Evolutionary conservation across 2,329 filamentous ascomycete species (phyloP).

Genomic region (Aspergillus fischeri): DNA sequence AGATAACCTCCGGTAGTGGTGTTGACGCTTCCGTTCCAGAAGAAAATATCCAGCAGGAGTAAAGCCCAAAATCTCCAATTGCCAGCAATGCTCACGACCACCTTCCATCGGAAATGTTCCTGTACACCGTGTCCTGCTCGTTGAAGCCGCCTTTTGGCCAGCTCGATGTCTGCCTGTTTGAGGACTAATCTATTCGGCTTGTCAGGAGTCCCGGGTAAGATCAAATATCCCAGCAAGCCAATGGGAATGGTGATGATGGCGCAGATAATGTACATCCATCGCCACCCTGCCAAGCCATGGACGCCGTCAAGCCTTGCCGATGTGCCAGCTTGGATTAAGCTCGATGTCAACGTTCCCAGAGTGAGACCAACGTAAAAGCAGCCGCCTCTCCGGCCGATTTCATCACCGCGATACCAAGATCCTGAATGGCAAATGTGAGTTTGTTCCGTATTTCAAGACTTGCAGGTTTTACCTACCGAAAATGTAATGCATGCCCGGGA

Average conservation of each 20-base stretch:
- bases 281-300: constrained; percentile 46
- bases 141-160: constrained; percentile 45
- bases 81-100: constrained; percentile 31
- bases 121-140: constrained; percentile 40
- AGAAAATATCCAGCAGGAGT: constrained; percentile 50
- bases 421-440: constrained; percentile 8
- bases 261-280: constrained; percentile 57
- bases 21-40: constrained; percentile 53
- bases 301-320: constrained; percentile 42
- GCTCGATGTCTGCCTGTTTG: constrained; percentile 44
- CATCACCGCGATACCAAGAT: constrained; percentile 50
- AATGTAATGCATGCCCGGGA: constrained; percentile 36
- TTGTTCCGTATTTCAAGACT: not conserved
- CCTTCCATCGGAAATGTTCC: constrained; percentile 23
- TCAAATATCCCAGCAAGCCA: constrained; percentile 48
- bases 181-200: constrained; percentile 49
- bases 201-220: constrained; percentile 51
- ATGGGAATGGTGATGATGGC: constrained; percentile 54
- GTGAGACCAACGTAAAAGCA: constrained; percentile 51
- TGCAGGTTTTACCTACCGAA: constrained; percentile 20
- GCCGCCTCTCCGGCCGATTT: constrained; percentile 48
- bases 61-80: constrained; percentile 51
- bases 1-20: constrained; percentile 49
- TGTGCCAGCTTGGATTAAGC: constrained; percentile 47
- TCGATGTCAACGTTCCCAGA: constrained; percentile 51